Conservation (phyloP, 2,329 filamentous ascomycete genomes). For the Boeremia exigua region DNA sequence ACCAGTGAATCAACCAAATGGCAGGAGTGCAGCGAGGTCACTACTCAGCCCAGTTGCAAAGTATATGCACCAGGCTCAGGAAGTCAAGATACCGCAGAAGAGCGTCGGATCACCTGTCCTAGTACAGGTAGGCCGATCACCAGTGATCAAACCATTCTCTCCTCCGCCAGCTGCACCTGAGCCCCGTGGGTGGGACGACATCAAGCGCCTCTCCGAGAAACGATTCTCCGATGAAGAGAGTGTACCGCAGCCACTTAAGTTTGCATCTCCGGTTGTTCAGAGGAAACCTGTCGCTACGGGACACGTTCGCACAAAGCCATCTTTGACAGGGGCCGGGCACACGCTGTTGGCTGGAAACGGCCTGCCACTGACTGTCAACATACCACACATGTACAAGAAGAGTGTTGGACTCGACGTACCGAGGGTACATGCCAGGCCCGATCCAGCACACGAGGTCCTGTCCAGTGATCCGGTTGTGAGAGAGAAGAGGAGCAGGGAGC, state of each 20-base stretch:
- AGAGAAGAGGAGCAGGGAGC: conserved; percentile 28
- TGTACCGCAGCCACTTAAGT: conserved; percentile 16
- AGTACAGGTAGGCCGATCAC: conserved; percentile 11
- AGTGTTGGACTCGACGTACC: conserved; percentile 29
- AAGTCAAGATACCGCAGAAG: conserved; percentile 15
- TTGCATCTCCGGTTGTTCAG: conserved; percentile 14
- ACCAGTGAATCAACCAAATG: conserved; percentile 10
- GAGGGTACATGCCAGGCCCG: conserved; percentile 4
- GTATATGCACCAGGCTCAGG: conserved; percentile 10
- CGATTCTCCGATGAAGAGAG: conserved; percentile 7
- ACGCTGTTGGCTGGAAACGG: conserved; percentile 22
- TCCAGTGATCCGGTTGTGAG: conserved; percentile 18
- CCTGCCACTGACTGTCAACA: conserved; percentile 31
- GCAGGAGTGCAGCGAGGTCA: conserved; percentile 9
- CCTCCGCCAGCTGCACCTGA: conserved; percentile 14
- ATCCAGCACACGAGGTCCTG: conserved; percentile 16
- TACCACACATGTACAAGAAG: conserved; percentile 21
- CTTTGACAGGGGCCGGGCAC: conserved; percentile 27
- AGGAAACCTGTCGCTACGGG: conserved; percentile 19
- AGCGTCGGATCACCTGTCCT: conserved; percentile 12
- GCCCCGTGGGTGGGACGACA: conserved; percentile 40
- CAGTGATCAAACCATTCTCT: conserved; percentile 15
- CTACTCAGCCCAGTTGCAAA: conserved; percentile 13
- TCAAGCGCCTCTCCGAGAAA: conserved; percentile 26
- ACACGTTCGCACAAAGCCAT: conserved; percentile 23